Percentiles rank a stretch among this genome's conserved stretches.
These are phyloP conservation scores for Saturnispora quitensis DNA, from an alignment of 805 yeast genomes.

Conservation along the genomic window DNA sequence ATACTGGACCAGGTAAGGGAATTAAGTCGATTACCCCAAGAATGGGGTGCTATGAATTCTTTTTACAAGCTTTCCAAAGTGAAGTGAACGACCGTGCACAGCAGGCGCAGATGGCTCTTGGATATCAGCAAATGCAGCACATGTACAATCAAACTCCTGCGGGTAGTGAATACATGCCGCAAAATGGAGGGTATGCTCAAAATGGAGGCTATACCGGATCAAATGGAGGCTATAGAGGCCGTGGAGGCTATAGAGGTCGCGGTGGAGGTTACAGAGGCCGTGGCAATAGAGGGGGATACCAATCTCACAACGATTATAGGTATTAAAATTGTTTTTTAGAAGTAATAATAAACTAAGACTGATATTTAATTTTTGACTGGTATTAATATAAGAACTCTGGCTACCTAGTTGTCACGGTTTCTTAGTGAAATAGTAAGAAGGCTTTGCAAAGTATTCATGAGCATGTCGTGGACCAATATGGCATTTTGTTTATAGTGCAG, in stretches of 20 bases:
- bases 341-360: no score
- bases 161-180: constrained; percentile 5
- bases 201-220: constrained; percentile 6
- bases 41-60: constrained; percentile 43
- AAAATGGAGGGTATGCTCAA: constrained; percentile 2
- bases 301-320: background rate
- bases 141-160: constrained; percentile 17
- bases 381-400: no score
- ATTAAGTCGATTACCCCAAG: constrained; percentile 35
- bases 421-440: background rate
- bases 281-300: constrained; percentile 2
- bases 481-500: background rate
- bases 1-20: constrained; percentile 43
- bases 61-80: constrained; percentile 28
- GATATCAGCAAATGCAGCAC: constrained; percentile 20
- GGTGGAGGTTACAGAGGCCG: constrained; percentile 7
- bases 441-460: background rate
- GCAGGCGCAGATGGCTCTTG: background rate
- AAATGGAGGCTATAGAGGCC: constrained; percentile 4
- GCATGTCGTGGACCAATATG: background rate
- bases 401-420: background rate
- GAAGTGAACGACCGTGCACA: constrained; percentile 15
- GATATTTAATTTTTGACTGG: background rate
- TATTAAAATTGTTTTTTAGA: background rate
- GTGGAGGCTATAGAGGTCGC: constrained; percentile 7